Evolutionary conservation across 106 monocot species (phyloP), one percentile per base, ranked within the genome.

Genomic region (Gastrodia elata): DNA sequence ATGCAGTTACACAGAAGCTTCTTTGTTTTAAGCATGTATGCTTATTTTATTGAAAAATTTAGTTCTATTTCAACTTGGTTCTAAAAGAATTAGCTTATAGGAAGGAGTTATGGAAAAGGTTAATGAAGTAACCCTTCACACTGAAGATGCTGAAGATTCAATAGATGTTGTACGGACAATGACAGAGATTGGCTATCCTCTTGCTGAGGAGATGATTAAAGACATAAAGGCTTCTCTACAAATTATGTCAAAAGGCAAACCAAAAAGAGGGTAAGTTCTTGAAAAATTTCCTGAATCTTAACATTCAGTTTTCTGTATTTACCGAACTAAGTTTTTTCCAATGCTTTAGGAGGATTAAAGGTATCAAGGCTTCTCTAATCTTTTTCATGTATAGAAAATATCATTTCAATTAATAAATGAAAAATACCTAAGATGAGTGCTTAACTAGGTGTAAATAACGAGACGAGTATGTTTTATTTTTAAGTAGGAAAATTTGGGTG

Each of bases 61-160:
- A 67, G n/a, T n/a, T n/a, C n/a, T 24, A 36, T 67, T 20, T 67
- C 36, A 67, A 27, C n/a, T 18, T 18, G 25, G 18, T n/a, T 36
- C 32, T 13, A 11, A 61, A 61, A 61, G 13, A 32, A 61, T 61
- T 32, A 8, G 5, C 20, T 64, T 80, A 42, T 70, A 87, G 94
- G 84, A 85, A 40, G 91, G 85, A 71, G 68, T 87, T 76, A 72
- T 67, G 61, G 91, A 89, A 65, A 87, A 83, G 72, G 73, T 83
- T 75, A 81, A 85, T 77, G 89, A 89, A 39, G 82, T 83, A 28
- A 77, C 81, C 41, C 57, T 95, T 49, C 91, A 91, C 58, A 95
- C 87, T 14, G 94, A 91, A 73, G 94, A 95, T 71, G 78, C 83
- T 68, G 94, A 95, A 80, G 94, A 95, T 79, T 95, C 94, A n/a